phyloP scores from a whole-genome alignment of 345 rosid genomes.

The Mallotus nudiflorus region DNA sequence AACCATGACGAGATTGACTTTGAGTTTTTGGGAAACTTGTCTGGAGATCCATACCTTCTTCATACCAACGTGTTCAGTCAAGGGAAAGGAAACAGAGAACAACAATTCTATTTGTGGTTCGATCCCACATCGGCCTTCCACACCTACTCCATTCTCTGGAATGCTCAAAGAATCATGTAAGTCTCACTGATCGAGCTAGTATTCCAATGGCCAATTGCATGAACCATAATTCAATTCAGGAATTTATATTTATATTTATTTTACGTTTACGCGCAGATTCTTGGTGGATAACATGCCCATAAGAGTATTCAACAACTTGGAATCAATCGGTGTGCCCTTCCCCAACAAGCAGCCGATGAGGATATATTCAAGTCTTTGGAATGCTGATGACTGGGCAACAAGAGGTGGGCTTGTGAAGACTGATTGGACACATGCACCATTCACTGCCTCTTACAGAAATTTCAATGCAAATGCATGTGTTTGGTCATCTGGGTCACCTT shows the following conservation, averaged over 20 bases:
- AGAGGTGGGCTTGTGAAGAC: slow-evolving; percentile 60
- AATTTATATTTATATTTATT: no score
- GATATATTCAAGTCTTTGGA: slow-evolving; percentile 60
- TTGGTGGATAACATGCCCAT: slow-evolving; percentile 62
- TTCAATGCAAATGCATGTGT: slow-evolving; percentile 30
- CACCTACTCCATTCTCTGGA: slow-evolving; percentile 73
- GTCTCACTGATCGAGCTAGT: slow-evolving; percentile 4
- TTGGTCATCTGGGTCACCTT: slow-evolving; percentile 31
- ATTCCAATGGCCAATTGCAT: no score
- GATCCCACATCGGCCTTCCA: slow-evolving; percentile 68
- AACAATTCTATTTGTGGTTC: slow-evolving; percentile 73
- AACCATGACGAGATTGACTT: slow-evolving; percentile 71
- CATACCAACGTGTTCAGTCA: slow-evolving; percentile 68
- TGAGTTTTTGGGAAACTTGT: slow-evolving; percentile 72
- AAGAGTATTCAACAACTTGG: slow-evolving; percentile 75
- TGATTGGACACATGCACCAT: slow-evolving; percentile 64
- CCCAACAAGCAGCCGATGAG: slow-evolving; percentile 65
- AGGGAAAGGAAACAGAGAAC: slow-evolving; percentile 71
- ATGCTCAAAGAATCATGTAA: slow-evolving; percentile 54
- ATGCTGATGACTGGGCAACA: slow-evolving; percentile 79
- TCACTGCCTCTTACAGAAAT: slow-evolving; percentile 55
- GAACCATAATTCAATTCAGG: no score
- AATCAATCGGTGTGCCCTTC: slow-evolving; percentile 57
- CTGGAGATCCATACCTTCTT: slow-evolving; percentile 60
- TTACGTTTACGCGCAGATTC: slow-evolving; percentile 36